These are phyloP conservation scores for Apiospora hydei DNA, from an alignment of 2,329 filamentous ascomycete species.

Conservation along the genomic window DNA sequence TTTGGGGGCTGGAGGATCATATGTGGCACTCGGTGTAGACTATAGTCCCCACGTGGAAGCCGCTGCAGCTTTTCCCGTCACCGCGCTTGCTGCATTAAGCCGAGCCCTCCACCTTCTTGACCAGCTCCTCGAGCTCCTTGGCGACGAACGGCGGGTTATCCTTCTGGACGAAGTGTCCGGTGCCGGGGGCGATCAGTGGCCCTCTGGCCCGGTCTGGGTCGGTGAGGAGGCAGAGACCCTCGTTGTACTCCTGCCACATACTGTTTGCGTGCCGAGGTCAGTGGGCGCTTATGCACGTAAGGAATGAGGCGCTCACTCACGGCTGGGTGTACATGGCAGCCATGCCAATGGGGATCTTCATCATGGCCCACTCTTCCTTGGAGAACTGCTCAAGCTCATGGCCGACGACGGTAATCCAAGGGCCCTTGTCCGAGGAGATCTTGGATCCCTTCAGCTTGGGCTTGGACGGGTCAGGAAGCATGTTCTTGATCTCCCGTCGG, in stretches of 20 bases:
- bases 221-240: slow-evolving; percentile 55
- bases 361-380: slow-evolving; percentile 43
- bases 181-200: slow-evolving; percentile 48
- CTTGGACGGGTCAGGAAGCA: slow-evolving; percentile 52
- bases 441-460: slow-evolving; percentile 49
- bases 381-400: slow-evolving; percentile 62
- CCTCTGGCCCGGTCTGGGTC: slow-evolving; percentile 49
- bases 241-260: slow-evolving; percentile 61
- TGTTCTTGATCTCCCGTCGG: slow-evolving; percentile 49
- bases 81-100: too few relatives aligned
- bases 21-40: too few relatives aligned
- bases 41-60: too few relatives aligned
- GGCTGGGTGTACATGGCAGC: slow-evolving; percentile 60
- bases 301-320: slow-evolving; percentile 30
- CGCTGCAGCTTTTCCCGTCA: too few relatives aligned
- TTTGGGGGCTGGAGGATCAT: too few relatives aligned
- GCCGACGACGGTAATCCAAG: slow-evolving; percentile 58
- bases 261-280: slow-evolving; percentile 31
- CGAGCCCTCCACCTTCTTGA: not conserved
- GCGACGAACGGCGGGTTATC: slow-evolving; percentile 58
- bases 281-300: too few relatives aligned
- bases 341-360: slow-evolving; percentile 42
- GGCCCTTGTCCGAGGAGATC: slow-evolving; percentile 37
- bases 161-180: slow-evolving; percentile 63
- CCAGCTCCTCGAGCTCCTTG: slow-evolving; percentile 2